Evolutionary conservation across 257 asterid genomes (phyloP).

Genomic region (Nicotiana tabacum): DNA sequence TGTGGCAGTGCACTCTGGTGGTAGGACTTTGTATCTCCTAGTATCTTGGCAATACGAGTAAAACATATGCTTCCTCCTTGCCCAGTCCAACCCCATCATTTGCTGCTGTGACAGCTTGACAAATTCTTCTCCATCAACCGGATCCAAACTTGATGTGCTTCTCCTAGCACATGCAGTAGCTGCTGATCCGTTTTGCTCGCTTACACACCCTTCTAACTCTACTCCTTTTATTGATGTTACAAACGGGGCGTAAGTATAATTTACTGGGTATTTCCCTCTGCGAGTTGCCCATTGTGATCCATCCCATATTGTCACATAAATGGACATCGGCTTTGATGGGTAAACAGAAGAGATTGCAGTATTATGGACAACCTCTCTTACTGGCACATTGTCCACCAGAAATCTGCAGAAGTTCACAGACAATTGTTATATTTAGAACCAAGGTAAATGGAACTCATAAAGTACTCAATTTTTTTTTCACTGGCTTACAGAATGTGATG

Average conservation of each 20-base stretch:
- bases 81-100: slow-evolving; percentile 52
- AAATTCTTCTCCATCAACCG: slow-evolving; percentile 59
- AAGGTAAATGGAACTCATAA: background rate
- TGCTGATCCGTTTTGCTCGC: slow-evolving; percentile 12
- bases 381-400: slow-evolving; percentile 70
- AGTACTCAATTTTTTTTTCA: background rate
- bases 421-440: background rate
- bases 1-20: slow-evolving; percentile 61
- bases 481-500: slow-evolving; percentile 64
- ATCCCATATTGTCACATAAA: slow-evolving; percentile 63
- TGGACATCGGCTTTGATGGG: slow-evolving; percentile 76
- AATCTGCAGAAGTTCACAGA: slow-evolving; percentile 32
- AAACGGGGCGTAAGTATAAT: slow-evolving; percentile 60
- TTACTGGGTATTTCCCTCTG: slow-evolving; percentile 76
- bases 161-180: slow-evolving; percentile 35
- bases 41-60: slow-evolving; percentile 75
- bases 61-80: slow-evolving; percentile 68
- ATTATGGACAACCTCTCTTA: slow-evolving; percentile 50
- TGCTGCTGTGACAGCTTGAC: slow-evolving; percentile 52
- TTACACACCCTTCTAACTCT: slow-evolving; percentile 60
- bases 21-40: slow-evolving; percentile 54
- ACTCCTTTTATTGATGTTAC: slow-evolving; percentile 38
- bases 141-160: slow-evolving; percentile 54
- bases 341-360: slow-evolving; percentile 41
- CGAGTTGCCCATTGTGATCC: slow-evolving; percentile 85